Conservation (phyloP, 1,284 basidiomycete species). For the Apiotrichum porosum region DNA sequence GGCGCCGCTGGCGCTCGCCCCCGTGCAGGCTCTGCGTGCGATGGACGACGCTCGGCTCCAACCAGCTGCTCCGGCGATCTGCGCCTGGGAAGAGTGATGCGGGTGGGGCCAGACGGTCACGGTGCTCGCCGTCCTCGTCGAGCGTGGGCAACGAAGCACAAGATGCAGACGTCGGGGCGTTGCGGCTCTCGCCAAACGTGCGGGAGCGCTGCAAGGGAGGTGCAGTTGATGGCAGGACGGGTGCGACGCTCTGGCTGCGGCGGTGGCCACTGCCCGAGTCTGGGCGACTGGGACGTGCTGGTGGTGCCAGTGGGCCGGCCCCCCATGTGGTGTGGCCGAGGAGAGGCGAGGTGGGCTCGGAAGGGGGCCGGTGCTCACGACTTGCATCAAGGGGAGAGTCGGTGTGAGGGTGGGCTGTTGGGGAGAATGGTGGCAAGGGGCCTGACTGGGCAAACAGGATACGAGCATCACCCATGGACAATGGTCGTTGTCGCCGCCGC, state of each 20-base stretch:
- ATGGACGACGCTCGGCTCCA: too few relatives aligned
- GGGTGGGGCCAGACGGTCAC: too few relatives aligned
- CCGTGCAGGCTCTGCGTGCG: too few relatives aligned
- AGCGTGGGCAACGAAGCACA: constrained; percentile 5
- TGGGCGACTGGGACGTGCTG: background rate
- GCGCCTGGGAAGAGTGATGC: too few relatives aligned
- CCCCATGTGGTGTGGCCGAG: background rate
- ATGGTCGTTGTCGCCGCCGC: background rate
- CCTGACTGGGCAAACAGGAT: background rate
- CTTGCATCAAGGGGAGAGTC: constrained; percentile 5
- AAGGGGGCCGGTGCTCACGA: background rate
- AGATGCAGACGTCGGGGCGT: background rate
- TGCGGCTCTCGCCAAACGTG: background rate
- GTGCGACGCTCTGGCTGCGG: constrained; percentile 1
- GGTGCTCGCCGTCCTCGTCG: constrained; percentile 2
- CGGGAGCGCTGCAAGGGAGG: background rate
- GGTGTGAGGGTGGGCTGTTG: constrained; percentile 5
- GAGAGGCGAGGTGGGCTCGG: background rate
- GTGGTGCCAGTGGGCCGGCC: too few relatives aligned
- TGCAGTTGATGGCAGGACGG: background rate
- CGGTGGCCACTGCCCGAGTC: background rate
- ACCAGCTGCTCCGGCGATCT: too few relatives aligned
- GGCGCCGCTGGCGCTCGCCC: too few relatives aligned
- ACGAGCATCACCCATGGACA: constrained; percentile 3
- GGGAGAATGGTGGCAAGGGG: constrained; percentile 4